A percentile compares a stretch with the other conserved stretches of the same genome.
Evolutionary conservation across 108 stramenopile species (phyloP).

Genomic region (Nitzschia sp.): DNA sequence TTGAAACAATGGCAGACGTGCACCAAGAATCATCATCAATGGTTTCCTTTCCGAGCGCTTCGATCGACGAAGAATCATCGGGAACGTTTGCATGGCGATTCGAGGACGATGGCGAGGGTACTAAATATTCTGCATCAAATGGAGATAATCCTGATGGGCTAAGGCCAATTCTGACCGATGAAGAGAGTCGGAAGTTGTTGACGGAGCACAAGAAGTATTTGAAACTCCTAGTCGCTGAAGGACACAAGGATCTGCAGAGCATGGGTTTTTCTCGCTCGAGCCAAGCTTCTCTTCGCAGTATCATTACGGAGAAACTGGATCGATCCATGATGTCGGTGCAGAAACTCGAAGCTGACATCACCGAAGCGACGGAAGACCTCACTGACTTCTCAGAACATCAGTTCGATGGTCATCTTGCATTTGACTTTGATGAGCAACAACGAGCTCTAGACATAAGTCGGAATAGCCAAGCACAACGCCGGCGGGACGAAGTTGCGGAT

Average conservation of each 20-base stretch:
- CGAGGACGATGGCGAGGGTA: too few species aligned
- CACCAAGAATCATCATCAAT: too few species aligned
- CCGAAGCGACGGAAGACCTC: conserved; percentile 1
- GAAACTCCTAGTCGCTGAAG: not conserved
- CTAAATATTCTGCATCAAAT: too few species aligned
- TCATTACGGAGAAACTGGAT: not conserved
- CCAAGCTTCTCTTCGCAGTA: not conserved
- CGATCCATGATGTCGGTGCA: not conserved
- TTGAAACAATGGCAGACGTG: too few species aligned
- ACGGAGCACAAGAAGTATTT: not conserved
- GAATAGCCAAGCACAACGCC: too few species aligned
- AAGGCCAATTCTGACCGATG: not conserved
- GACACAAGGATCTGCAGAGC: conserved; percentile 1
- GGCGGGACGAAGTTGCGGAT: not conserved
- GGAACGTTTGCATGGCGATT: too few species aligned
- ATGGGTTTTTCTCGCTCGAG: not conserved
- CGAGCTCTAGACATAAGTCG: conserved; percentile 1
- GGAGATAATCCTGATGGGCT: too few species aligned
- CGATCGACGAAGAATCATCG: too few species aligned
- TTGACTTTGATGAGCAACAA: conserved; percentile 11
- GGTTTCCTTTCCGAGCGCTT: too few species aligned
- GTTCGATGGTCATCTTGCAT: not conserved
- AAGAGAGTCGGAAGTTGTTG: not conserved
- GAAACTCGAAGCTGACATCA: not conserved
- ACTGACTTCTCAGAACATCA: conserved; percentile 1